Conservation (phyloP, 805 yeast genomes). For the Wickerhamiella kurtzmanii region DNA sequence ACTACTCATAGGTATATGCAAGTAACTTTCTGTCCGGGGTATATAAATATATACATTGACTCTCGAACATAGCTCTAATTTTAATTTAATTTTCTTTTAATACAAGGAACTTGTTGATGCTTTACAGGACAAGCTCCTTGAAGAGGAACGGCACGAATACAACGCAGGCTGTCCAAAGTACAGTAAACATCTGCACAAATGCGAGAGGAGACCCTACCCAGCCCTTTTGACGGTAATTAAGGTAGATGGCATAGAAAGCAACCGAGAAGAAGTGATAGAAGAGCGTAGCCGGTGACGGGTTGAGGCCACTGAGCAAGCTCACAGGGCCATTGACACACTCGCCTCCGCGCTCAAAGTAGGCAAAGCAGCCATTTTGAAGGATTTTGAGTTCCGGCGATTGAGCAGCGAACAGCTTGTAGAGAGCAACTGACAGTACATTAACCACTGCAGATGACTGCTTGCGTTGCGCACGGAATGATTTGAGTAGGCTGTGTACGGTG, state of each 20-base stretch:
- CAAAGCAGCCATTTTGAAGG: constrained; percentile 79
- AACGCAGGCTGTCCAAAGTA: constrained; percentile 56
- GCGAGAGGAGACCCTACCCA: constrained; percentile 55
- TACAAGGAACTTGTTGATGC: too few relatives aligned
- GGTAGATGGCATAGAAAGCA: constrained; percentile 67
- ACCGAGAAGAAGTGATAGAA: constrained; percentile 83
- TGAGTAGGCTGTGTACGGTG: constrained; percentile 41
- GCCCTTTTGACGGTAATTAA: constrained; percentile 58
- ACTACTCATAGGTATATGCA: too few relatives aligned
- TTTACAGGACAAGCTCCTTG: constrained; percentile 18
- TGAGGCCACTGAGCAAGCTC: constrained; percentile 67
- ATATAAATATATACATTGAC: not conserved
- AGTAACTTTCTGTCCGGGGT: too few relatives aligned
- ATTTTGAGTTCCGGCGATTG: constrained; percentile 49
- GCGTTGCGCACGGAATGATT: constrained; percentile 62
- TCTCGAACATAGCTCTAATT: too few relatives aligned
- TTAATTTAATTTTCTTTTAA: too few relatives aligned
- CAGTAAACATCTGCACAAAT: constrained; percentile 50
- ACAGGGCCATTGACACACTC: constrained; percentile 65
- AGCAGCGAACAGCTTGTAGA: constrained; percentile 84
- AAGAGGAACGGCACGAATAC: constrained; percentile 69
- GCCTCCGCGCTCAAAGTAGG: constrained; percentile 76
- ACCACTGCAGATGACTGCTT: constrained; percentile 71
- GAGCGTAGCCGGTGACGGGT: constrained; percentile 59
- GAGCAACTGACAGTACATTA: constrained; percentile 80